phyloP scores from a whole-genome alignment of 2,329 filamentous ascomycete species.

The Peltaster fructicola region DNA sequence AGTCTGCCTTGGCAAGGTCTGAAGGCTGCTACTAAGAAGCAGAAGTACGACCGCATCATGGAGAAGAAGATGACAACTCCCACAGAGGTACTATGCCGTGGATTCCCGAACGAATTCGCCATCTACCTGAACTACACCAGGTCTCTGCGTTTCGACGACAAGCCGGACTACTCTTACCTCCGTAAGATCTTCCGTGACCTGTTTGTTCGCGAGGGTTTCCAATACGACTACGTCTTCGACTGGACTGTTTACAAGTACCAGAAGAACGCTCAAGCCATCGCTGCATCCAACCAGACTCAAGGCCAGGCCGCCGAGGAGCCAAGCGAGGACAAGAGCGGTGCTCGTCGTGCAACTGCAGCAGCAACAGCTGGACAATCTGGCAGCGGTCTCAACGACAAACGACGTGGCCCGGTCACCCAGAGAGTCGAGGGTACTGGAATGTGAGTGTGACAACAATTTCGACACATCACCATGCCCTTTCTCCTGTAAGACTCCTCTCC shows the following conservation, averaged over 20 bases:
- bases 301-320: constrained; percentile 41
- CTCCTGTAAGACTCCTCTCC: constrained; percentile 70
- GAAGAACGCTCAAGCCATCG: constrained; percentile 94
- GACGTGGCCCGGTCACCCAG: constrained; percentile 54
- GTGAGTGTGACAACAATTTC: constrained; percentile 69
- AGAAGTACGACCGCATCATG: constrained; percentile 99
- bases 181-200: constrained; percentile 99
- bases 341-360: constrained; percentile 42
- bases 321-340: constrained; percentile 58
- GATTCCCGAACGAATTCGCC: constrained; percentile 98
- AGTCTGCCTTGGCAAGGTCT: constrained; percentile 97
- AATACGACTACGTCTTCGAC: constrained; percentile 99
- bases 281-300: constrained; percentile 55
- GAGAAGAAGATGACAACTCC: constrained; percentile 99
- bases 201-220: constrained; percentile 96
- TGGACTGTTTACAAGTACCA: constrained; percentile 99
- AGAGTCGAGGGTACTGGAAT: constrained; percentile 87
- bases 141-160: constrained; percentile 96
- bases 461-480: constrained; percentile 17
- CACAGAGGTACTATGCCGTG: constrained; percentile 94
- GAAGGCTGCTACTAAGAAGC: constrained; percentile 98
- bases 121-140: constrained; percentile 99
- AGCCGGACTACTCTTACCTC: constrained; percentile 98
- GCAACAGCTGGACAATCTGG: constrained; percentile 45
- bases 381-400: constrained; percentile 45